Conservation (phyloP, 2,329 filamentous ascomycete genomes). For the Xylariaceae sp. region DNA sequence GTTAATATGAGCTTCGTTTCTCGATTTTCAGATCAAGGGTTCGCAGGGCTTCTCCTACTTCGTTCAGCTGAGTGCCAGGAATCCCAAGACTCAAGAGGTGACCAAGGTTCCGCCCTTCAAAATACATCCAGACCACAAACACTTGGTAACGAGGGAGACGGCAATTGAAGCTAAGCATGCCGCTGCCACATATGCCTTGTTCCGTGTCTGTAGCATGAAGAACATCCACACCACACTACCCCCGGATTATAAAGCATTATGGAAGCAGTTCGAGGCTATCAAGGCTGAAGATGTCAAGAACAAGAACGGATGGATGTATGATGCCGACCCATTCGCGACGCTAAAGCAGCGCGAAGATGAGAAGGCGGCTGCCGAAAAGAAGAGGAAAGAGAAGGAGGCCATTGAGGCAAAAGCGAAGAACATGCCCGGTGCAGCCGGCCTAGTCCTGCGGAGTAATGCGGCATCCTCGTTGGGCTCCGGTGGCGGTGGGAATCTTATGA, state of each 20-base stretch:
- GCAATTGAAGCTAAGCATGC: conserved; percentile 90
- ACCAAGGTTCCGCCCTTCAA: conserved; percentile 76
- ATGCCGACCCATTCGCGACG: conserved; percentile 86
- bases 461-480: conserved; percentile 33
- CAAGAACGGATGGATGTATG: conserved; percentile 85
- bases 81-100: conserved; percentile 77
- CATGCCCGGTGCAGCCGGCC: conserved; percentile 54
- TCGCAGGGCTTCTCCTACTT: conserved; percentile 72
- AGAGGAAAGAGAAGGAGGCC: conserved; percentile 66
- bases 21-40: conserved; percentile 51
- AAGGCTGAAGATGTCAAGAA: conserved; percentile 78
- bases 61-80: conserved; percentile 70
- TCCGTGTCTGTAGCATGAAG: conserved; percentile 89
- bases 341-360: conserved; percentile 75
- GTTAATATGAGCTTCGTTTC: conserved; percentile 22
- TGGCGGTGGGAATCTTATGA: conserved; percentile 48
- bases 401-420: conserved; percentile 64
- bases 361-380: conserved; percentile 72
- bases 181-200: conserved; percentile 85
- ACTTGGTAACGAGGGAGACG: conserved; percentile 70
- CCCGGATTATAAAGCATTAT: conserved; percentile 81
- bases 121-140: conserved; percentile 70
- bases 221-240: conserved; percentile 94
- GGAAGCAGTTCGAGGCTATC: conserved; percentile 83
- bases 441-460: conserved; percentile 48